Evolutionary conservation across 2,329 filamentous ascomycete genomes (phyloP), one percentile per base, ranked within the genome.

Genomic region (Aspergillus caelatus): DNA sequence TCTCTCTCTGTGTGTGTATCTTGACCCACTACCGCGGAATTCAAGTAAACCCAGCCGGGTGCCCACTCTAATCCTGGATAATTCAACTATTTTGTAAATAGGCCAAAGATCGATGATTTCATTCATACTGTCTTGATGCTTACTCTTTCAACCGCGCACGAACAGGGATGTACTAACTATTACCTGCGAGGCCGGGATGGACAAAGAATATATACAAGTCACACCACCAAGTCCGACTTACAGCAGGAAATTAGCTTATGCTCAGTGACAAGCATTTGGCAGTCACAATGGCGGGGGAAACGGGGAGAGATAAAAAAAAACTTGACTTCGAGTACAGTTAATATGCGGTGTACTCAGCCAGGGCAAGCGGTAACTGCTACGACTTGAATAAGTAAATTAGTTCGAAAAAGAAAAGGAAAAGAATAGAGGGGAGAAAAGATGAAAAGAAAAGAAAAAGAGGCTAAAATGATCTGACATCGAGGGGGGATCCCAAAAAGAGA

Each of bases 171-270:
- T 12, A 54, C 50, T 36, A 45, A 43, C 43, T 53, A 26, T 36
- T n/a, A 36, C n/a, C 21, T 53, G 16, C 21, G 14, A 23, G 12
- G n/a, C 36, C 19, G 32, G 36, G 23, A 39, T 28, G 36, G 39
- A 60, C 48, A 60, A 52, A 60, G 46, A 60, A 53, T 23, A 54
- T 23, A 53, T 34, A 54, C 52, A 19, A 52, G 48, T 52, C 32
- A 41, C 46, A 54, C 57, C 46, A 54, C 50, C 19, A 16, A 41
- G 39, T 9, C 16, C 26, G 16, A 26, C 39, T 21, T 59, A 41
- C 28, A n/a, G 30, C 45, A 57, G 12, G 26, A 45, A 36, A 34
- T 30, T 36, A 9, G 8, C 21, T 34, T 28, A 21, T 16, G 11
- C 6, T 39, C 4, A 55, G 32, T 36, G 26, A 39, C 26, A 23